These are phyloP conservation scores for Suillus placidus DNA, from an alignment of 768 basidiomycete genomes.

Conservation along the genomic window DNA sequence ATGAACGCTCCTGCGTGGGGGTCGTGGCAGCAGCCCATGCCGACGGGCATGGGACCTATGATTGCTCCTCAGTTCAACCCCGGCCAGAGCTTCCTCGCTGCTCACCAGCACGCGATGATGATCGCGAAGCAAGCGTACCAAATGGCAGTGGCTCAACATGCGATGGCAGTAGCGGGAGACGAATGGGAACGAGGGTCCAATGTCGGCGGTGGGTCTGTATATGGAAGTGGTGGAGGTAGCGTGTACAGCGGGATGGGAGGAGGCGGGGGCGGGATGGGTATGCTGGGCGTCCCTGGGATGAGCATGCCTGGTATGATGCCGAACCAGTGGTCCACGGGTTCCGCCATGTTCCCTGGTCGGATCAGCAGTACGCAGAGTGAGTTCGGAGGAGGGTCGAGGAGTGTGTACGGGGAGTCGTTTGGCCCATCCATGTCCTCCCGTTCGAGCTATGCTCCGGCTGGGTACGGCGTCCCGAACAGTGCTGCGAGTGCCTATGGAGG, in stretches of 20 bases:
- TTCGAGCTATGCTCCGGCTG: constrained; percentile 6
- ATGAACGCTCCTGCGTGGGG: constrained; percentile 40
- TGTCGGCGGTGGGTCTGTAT: constrained; percentile 40
- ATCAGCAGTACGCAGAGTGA: constrained; percentile 60
- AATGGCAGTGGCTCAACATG: constrained; percentile 88
- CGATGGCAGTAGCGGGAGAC: constrained; percentile 85
- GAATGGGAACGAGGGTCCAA: constrained; percentile 87
- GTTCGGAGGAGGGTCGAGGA: constrained; percentile 64
- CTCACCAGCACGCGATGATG: constrained; percentile 89
- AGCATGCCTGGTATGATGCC: constrained; percentile 41
- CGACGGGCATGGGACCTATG: constrained; percentile 30
- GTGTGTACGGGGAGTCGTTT: constrained; percentile 72
- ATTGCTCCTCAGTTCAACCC: constrained; percentile 44
- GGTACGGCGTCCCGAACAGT: constrained; percentile 16
- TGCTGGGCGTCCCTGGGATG: constrained; percentile 43
- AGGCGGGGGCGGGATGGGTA: constrained; percentile 41
- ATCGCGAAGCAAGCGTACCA: constrained; percentile 89
- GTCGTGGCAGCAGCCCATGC: constrained; percentile 31
- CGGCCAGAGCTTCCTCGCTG: constrained; percentile 64
- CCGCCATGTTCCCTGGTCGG: constrained; percentile 54
- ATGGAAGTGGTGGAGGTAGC: constrained; percentile 44
- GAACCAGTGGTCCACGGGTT: constrained; percentile 45
- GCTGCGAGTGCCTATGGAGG: constrained; percentile 25
- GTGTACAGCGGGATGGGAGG: constrained; percentile 47
- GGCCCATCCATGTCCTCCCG: constrained; percentile 38